These are phyloP conservation scores for Ogataea angusta DNA, from an alignment of 805 yeast species.

Conservation along the genomic window DNA sequence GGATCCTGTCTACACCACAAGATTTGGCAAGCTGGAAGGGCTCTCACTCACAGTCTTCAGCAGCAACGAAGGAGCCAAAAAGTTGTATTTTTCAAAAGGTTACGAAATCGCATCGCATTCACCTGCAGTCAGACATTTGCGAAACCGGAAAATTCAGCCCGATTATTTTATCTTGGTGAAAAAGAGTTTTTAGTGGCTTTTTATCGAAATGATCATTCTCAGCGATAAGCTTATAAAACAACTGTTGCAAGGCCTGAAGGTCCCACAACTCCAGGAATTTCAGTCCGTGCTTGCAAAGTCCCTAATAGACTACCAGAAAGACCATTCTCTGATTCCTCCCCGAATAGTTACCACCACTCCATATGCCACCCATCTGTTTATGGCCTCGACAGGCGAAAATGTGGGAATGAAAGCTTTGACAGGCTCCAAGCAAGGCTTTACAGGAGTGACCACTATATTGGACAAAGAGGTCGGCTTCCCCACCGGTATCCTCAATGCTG, in stretches of 20 bases:
- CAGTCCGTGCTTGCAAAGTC: slow-evolving; percentile 39
- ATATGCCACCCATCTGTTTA: slow-evolving; percentile 50
- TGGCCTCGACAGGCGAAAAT: slow-evolving; percentile 58
- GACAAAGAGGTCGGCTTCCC: slow-evolving; percentile 50
- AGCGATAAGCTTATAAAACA: slow-evolving; percentile 30
- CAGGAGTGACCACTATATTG: slow-evolving; percentile 51
- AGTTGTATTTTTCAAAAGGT: slow-evolving; percentile 42
- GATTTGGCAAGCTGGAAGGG: slow-evolving; percentile 23
- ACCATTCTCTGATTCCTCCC: slow-evolving; percentile 50
- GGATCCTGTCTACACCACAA: not conserved
- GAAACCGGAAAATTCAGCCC: slow-evolving; percentile 44
- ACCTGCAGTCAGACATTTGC: slow-evolving; percentile 40
- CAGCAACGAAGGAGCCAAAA: slow-evolving; percentile 39
- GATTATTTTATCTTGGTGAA: slow-evolving; percentile 38
- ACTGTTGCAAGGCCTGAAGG: slow-evolving; percentile 30
- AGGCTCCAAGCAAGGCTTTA: slow-evolving; percentile 57
- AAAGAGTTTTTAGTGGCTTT: not conserved
- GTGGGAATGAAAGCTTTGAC: slow-evolving; percentile 62
- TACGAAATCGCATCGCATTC: slow-evolving; percentile 39
- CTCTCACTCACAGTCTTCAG: slow-evolving; percentile 50
- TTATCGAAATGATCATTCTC: slow-evolving; percentile 33
- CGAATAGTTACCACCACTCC: slow-evolving; percentile 45
- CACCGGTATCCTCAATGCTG: slow-evolving; percentile 54
- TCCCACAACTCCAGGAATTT: slow-evolving; percentile 29
- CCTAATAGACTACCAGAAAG: slow-evolving; percentile 38